Evolutionary conservation across 768 basidiomycete genomes (phyloP), one percentile per base, ranked within the genome.

Genomic region (Lyophyllum atratum): DNA sequence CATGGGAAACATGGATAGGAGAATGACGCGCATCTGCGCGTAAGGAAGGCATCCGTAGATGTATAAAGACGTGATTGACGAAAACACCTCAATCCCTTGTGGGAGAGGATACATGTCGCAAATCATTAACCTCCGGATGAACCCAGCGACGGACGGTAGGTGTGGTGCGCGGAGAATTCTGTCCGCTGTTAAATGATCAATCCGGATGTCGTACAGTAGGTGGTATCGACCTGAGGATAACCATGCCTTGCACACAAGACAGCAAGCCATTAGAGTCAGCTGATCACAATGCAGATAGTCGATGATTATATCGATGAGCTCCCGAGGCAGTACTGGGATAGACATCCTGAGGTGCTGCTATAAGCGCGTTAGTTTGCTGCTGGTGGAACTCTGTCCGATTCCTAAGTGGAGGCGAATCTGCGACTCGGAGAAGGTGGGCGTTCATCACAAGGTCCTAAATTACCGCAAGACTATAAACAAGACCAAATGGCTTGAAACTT

Each of bases 171-270:
- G 39, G 25, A n/a, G n/a, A n/a, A n/a, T n/a, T n/a, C n/a, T n/a
- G n/a, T n/a, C n/a, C n/a, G n/a, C n/a, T n/a, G n/a, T n/a, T n/a
- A 51, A 14, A 26, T 45, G 31, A 25, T 46, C 49, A 25, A 56
- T 45, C 17, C 40, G 31, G 17, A 51, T 14, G 42, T 56, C 55
- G 0, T 49, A 50, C 5, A 56, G 26, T n/a, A 56, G 49, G 19
- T 56, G 49, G 43, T 24, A 46, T 44, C 49, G 19, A n/a, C 37
- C 25, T 11, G 40, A 24, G 6, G 43, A 14, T 7, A 50, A 12
- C 55, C 55, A 56, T 24, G 49, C 55, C 33, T 51, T 56, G 42
- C 55, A 51, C 3, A 56, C 55, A 17, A 56, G 55, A 25, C 28
- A 34, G 21, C 55, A 56, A 8, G 29, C 19, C 8, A 28, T 42